Base-by-base conservation (phyloP, 176 grass and related monocot genomes). In the Avena atlantica region DNA sequence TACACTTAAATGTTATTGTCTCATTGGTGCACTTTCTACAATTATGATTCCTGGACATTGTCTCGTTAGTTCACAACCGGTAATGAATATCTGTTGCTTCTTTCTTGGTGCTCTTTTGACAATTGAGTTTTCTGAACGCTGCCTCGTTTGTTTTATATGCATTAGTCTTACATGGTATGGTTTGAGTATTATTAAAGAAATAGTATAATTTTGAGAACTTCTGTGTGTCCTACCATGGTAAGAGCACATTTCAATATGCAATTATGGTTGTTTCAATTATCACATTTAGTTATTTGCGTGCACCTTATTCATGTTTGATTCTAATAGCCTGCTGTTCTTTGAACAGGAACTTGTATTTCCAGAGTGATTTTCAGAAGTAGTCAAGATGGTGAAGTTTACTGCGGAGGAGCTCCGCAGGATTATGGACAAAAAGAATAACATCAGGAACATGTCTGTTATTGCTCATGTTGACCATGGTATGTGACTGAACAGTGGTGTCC, bases 331-430 rank as follows among this genome's bases (percentile, higher is more conserved):
- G 24, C 23, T 15, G 9, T 8, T 58, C 4, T 34, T 21, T 11
- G 31, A 36, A 25, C 60, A 86, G 85, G 76, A 84, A 77, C 13
- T 57, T 29, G 15, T 85, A 84, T 57, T 63, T 50, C 20, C 34
- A 66, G 72, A 1, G 48, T 89, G 85, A 91, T 47, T 21, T 86
- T 19, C 70, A 51, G 88, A 62, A 72, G 47, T 24, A 83, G 89
- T 17, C 92, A 95, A 93, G 76, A 97, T 95, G 92, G 95, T 97
- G 92, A 97, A 97, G 92, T 97, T 97, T 72, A 97, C 92, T 34
- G 92, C 19, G 11, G 95, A 97, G 80, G 95, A 89, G 92, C 92
- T 95, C 70, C 95, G 91, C 13, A n/a, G 62, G 3, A 97, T 97
- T 75, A 97, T 97, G 95, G 95, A 97, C 82, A 71, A 93, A 59